These are phyloP conservation scores for Saccharomyces hybrid DNA, from an alignment of 1,139 yeast species.

Conservation along the genomic window DNA sequence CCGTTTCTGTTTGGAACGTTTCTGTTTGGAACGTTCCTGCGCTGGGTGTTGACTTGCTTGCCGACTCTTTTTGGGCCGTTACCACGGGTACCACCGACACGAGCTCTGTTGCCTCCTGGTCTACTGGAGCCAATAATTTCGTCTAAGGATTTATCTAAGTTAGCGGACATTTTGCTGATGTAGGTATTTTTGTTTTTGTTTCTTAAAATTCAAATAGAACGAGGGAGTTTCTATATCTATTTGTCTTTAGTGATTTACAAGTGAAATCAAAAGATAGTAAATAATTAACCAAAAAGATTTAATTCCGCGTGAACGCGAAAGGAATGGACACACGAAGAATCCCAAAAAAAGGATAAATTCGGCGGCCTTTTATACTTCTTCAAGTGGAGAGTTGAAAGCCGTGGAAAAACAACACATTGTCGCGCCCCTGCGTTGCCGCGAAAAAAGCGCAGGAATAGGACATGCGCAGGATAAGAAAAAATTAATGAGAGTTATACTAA, in stretches of 20 bases:
- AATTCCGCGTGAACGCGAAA: neutral
- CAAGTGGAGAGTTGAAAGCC: neutral
- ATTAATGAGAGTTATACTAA: no score
- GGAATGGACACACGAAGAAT: no score
- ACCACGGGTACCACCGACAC: constrained; percentile 36
- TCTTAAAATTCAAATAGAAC: neutral
- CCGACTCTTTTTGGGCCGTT: constrained; percentile 27
- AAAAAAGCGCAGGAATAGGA: neutral
- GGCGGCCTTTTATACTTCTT: constrained; percentile 2
- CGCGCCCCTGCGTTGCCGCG: neutral
- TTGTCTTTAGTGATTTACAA: neutral
- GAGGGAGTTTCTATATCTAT: neutral
- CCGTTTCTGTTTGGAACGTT: constrained; percentile 12
- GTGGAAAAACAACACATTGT: neutral
- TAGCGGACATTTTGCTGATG: constrained; percentile 43
- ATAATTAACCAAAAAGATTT: neutral
- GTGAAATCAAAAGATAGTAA: no score
- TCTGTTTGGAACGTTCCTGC: constrained; percentile 17
- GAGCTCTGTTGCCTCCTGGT: constrained; percentile 38
- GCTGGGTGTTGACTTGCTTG: constrained; percentile 25
- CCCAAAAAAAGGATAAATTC: neutral
- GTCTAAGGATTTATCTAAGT: constrained; percentile 90
- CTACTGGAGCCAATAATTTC: constrained; percentile 69
- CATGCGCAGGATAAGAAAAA: no score
- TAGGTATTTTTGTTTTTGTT: constrained; percentile 1